Base-by-base conservation (phyloP, 75 land plant species). In the Ceratopteris richardii region DNA sequence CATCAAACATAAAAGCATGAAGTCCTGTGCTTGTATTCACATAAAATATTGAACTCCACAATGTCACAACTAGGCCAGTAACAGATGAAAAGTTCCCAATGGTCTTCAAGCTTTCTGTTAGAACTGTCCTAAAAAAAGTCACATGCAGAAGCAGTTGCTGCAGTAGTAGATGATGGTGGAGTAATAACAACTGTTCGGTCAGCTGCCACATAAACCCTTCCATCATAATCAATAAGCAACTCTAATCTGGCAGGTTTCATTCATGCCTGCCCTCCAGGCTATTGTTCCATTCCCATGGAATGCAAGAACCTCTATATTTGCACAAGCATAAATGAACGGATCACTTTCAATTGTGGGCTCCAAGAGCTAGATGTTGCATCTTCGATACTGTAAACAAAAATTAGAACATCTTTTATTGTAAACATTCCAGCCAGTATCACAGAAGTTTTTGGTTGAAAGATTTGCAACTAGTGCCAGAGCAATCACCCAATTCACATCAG, bases 251-350 rank as follows among this genome's bases (percentile, higher is more conserved):
- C 84, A 82, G 1, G 59, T 62, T 22, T 51, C 68, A 47, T 57
- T 61, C 6, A 82, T 66, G 25, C 26, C 68, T 19, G 71, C 41
- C 1, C 58, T 41, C 84, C 84, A 82, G 41, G 65, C 68, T 61
- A 82, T 56, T 0, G 77, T 48, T 9, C 84, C 84, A 68, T 82
- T 82, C 16, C 62, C 65, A 36, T 74, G 69, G 57, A 82, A 82
- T 13, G 84, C 70, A 31, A 69, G 61, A 0, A 77, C 21, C 9
- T 56, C 51, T 16, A 57, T 74, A 21, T 57, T 67, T 6, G 77
- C 66, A 62, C 84, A 82, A 46, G 77, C 52, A 30, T 69, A 71
- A 20, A 82, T 26, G 28, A 44, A 59, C 16, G 73, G 75, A 51
- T 77, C 75, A 13, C 67, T 57, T 68, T 72, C 69, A 40, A 82